Conservation (phyloP, 2,329 filamentous ascomycete genomes). For the Fusarium oxysporum region DNA sequence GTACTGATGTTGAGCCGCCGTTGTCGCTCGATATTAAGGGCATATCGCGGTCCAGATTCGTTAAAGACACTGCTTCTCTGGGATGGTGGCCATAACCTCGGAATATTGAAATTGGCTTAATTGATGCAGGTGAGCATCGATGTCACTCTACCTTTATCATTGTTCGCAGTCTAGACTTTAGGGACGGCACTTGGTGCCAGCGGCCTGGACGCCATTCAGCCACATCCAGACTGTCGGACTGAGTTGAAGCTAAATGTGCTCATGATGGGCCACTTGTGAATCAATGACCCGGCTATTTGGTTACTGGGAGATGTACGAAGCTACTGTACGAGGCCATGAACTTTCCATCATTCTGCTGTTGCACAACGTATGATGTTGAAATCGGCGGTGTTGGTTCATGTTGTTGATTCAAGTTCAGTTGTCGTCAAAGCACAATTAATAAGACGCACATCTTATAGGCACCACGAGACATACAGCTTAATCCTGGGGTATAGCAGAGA, state of each 20-base stretch:
- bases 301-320: not conserved
- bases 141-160: constrained; percentile 15
- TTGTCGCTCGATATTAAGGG: constrained; percentile 1
- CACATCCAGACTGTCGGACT: constrained; percentile 33
- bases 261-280: constrained; percentile 7
- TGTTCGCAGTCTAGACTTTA: constrained; percentile 6
- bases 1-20: constrained; percentile 1
- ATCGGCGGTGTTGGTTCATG: not conserved
- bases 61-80: not conserved
- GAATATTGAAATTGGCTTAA: constrained; percentile 10
- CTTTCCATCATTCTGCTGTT: not conserved
- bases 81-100: not conserved
- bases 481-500: constrained; percentile 11
- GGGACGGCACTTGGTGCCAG: constrained; percentile 24
- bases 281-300: constrained; percentile 14
- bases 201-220: constrained; percentile 23
- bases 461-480: constrained; percentile 22
- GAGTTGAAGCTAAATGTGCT: constrained; percentile 15
- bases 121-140: not conserved
- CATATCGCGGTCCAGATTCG: constrained; percentile 9
- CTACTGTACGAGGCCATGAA: constrained; percentile 3
- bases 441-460: not conserved
- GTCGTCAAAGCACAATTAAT: not conserved
- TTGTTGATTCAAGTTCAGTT: not conserved
- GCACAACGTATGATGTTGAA: not conserved